phyloP scores from a whole-genome alignment of 768 basidiomycete species.

The Tremella mesenterica region DNA sequence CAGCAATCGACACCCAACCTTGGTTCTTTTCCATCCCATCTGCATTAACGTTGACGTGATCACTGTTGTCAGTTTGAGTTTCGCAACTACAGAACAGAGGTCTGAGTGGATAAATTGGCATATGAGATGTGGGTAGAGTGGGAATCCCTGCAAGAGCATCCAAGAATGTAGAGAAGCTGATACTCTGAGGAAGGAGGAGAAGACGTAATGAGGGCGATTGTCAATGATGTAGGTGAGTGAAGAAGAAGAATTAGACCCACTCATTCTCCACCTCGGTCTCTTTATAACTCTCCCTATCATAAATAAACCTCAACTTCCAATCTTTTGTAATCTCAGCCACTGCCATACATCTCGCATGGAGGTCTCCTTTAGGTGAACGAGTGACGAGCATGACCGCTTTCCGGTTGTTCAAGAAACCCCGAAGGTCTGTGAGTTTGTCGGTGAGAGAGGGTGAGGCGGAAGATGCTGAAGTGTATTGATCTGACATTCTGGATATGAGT shows the following conservation, averaged over 20 bases:
- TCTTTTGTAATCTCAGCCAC: slow-evolving; percentile 52
- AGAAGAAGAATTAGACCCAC: slow-evolving; percentile 16
- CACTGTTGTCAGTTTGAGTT: slow-evolving; percentile 41
- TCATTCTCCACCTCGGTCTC: slow-evolving; percentile 39
- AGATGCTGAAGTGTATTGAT: slow-evolving; percentile 64
- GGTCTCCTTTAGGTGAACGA: slow-evolving; percentile 55
- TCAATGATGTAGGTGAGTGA: background rate
- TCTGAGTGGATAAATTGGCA: slow-evolving; percentile 9
- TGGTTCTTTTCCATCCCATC: slow-evolving; percentile 53
- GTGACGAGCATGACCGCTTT: slow-evolving; percentile 72
- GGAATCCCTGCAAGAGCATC: no score
- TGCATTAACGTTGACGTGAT: slow-evolving; percentile 75
- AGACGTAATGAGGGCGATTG: background rate
- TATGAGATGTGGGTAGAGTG: background rate
- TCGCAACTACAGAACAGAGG: slow-evolving; percentile 55
- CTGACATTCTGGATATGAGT: slow-evolving; percentile 43
- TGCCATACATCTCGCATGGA: slow-evolving; percentile 76
- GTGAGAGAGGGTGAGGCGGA: slow-evolving; percentile 18
- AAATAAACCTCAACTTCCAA: slow-evolving; percentile 41
- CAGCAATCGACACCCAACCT: slow-evolving; percentile 75
- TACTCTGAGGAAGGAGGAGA: no score
- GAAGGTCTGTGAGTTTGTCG: slow-evolving; percentile 55
- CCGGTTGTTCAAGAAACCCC: slow-evolving; percentile 56
- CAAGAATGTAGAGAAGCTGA: no score
- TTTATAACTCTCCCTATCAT: slow-evolving; percentile 35